Conservation (phyloP, 176 grass and related monocot genomes). For the Phyllostachys edulis region DNA sequence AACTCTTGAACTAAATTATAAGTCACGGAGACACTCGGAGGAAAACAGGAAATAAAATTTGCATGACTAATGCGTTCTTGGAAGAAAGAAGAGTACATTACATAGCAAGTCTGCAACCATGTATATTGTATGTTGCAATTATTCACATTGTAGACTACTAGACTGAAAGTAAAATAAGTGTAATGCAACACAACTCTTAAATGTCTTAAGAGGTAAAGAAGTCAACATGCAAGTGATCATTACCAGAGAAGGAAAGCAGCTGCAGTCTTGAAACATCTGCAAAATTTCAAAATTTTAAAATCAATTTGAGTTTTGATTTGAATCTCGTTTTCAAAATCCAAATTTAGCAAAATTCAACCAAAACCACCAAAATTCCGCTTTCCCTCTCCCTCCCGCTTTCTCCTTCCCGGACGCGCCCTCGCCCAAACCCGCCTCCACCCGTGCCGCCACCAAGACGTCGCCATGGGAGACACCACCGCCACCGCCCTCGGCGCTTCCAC, state of each 20-base stretch:
- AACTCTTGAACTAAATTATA: not conserved
- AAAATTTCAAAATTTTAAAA: too few species aligned
- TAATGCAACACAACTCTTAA: not conserved
- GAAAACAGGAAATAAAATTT: not conserved
- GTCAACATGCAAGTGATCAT: not conserved
- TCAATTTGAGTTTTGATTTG: too few species aligned
- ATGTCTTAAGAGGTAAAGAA: constrained; percentile 1
- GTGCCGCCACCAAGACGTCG: too few species aligned
- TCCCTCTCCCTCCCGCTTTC: too few species aligned
- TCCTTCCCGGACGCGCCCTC: too few species aligned
- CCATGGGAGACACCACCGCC: too few species aligned
- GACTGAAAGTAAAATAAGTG: constrained; percentile 7
- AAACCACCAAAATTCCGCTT: too few species aligned
- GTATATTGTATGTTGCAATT: not conserved
- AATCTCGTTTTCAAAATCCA: too few species aligned
- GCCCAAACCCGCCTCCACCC: too few species aligned
- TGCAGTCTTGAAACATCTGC: too few species aligned
- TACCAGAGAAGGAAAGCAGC: not conserved
- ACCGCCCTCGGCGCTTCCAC: too few species aligned
- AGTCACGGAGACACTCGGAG: not conserved
- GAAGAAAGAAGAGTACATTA: not conserved
- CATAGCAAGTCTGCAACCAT: not conserved
- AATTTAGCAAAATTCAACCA: too few species aligned
- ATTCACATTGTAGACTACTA: not conserved
- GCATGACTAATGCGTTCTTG: not conserved